Evolutionary conservation across 2,329 filamentous ascomycete genomes (phyloP), one percentile per base, ranked within the genome.

Genomic region (Paracoccidioides lutzii): DNA sequence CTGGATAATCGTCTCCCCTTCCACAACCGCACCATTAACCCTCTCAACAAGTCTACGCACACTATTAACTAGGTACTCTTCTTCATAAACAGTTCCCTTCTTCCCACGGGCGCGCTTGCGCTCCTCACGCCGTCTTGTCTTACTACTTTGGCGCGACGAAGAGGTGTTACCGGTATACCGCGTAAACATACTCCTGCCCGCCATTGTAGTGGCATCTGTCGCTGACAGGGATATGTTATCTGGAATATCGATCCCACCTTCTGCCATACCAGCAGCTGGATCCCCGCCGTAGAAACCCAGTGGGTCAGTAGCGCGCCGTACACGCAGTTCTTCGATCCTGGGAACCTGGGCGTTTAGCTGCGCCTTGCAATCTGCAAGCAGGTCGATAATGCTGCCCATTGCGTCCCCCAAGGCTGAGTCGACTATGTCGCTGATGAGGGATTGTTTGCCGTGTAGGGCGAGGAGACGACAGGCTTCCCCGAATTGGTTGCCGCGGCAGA

Each of bases 1-100:
- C 60, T 87, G 83, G 0, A 95, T 80, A 6, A 97, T 76, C 14
- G 83, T 74, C 65, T 82, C 79, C 0, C 88, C 81, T 68, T 98
- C 93, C 0, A 81, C 78, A 52, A 83, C 79, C 2, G 85, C 79
- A 28, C 76, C 77, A 68, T 90, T 89, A 28, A 95, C 82, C 40
- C 90, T 79, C 68, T 95, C 89, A 12, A 95, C 81, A 38, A 98
- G 77, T 30, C 93, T 78, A 10, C 85, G 81, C 40, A 97, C 83
- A 62, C 85, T 91, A 69, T 90, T 93, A 57, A 95, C 84, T 4
- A 98, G 80, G 69, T 98, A 98, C 71, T 97, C 93, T 67, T 97
- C 91, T 70, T 98, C 93, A 70, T 98, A 98, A 4, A 98, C 88
- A 14, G 88, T 95, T 9, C 93, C 93, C 76, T 97, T 97, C 69